Evolutionary conservation across 106 monocot species (phyloP).

Genomic region (Phalaenopsis aphrodite): DNA sequence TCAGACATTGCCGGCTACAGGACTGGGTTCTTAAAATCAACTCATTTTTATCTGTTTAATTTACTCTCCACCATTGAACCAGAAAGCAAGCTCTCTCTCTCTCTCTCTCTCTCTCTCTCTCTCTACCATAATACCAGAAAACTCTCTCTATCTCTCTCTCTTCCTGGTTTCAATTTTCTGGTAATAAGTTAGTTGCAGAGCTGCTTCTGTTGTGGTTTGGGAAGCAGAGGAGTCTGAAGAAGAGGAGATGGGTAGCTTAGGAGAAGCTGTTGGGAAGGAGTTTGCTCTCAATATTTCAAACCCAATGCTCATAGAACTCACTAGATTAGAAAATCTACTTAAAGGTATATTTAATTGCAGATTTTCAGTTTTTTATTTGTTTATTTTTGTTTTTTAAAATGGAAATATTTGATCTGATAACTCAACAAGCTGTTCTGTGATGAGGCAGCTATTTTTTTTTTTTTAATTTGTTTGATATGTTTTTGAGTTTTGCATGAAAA

Average conservation of each 20-base stretch:
- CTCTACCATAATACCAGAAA: neutral
- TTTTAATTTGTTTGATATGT: neutral
- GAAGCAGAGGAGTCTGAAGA: neutral
- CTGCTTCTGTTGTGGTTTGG: neutral
- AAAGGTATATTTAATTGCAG: conserved; percentile 16
- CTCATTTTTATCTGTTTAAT: neutral
- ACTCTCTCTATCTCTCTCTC: neutral
- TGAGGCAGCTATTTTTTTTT: neutral
- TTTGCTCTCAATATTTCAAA: conserved; percentile 8
- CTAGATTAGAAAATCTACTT: conserved; percentile 27
- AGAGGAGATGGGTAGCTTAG: conserved; percentile 30
- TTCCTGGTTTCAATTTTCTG: neutral
- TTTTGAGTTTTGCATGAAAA: neutral
- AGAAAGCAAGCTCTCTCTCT: too few relatives aligned
- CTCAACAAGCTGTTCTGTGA: neutral
- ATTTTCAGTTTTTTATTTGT: neutral
- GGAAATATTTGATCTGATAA: neutral
- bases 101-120: neutral
- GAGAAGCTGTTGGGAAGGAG: conserved; percentile 17
- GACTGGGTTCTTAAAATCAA: neutral
- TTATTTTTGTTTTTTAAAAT: neutral
- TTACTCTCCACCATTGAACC: neutral
- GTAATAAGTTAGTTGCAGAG: neutral
- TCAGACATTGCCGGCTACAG: neutral
- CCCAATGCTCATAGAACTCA: conserved; percentile 27